These are phyloP conservation scores for Liquidambar formosana DNA, from an alignment of 164 flowering plant species.

Conservation along the genomic window DNA sequence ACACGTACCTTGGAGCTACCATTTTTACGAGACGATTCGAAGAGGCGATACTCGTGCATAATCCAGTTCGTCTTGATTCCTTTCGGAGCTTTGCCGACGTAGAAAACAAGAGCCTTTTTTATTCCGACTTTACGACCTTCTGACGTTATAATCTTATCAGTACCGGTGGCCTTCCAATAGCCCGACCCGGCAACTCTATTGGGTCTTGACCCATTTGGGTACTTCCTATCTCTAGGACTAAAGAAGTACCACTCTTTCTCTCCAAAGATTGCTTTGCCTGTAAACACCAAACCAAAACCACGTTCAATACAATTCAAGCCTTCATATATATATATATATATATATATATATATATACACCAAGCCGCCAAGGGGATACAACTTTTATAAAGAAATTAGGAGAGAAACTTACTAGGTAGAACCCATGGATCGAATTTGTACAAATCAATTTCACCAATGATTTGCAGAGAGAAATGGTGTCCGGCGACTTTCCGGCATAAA, in stretches of 20 bases:
- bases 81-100: constrained; percentile 82
- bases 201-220: constrained; percentile 88
- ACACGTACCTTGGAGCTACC: constrained; percentile 56
- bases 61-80: constrained; percentile 93
- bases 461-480: constrained; percentile 43
- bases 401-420: constrained; percentile 43
- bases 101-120: constrained; percentile 84
- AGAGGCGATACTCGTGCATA: constrained; percentile 86
- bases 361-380: too few species aligned
- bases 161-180: constrained; percentile 95
- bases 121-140: constrained; percentile 79
- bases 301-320: not conserved
- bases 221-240: constrained; percentile 82
- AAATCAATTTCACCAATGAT: constrained; percentile 60
- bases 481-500: constrained; percentile 58
- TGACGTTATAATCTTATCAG: constrained; percentile 66
- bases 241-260: constrained; percentile 96
- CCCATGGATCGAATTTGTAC: constrained; percentile 72
- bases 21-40: constrained; percentile 39
- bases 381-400: too few species aligned
- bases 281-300: not conserved
- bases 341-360: too few species aligned
- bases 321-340: too few species aligned
- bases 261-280: constrained; percentile 82
- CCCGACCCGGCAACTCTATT: constrained; percentile 91